Conservation (phyloP, 208 protist species). For the Dictyostelium gargantuum region DNA sequence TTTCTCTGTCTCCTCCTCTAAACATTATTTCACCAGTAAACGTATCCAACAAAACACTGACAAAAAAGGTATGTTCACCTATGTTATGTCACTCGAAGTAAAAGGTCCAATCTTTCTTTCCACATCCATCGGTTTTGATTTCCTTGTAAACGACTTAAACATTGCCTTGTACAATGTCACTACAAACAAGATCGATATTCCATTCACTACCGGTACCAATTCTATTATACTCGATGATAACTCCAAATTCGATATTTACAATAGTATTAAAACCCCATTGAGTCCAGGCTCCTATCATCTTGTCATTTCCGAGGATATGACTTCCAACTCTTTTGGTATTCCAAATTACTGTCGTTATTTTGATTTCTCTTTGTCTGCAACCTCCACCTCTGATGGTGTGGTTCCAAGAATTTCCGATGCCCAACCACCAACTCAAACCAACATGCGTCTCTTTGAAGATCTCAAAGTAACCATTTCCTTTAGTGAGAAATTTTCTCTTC, state of each 20-base stretch:
- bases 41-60: neutral
- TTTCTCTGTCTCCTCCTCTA: neutral
- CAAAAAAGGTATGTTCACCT: neutral
- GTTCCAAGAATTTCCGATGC: neutral
- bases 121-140: conserved; percentile 8
- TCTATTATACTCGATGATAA: neutral
- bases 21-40: neutral
- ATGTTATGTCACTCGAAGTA: neutral
- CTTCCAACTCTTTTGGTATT: neutral
- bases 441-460: neutral
- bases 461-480: neutral
- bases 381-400: neutral
- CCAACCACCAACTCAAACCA: neutral
- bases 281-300: conserved; percentile 5
- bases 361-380: neutral
- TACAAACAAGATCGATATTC: neutral
- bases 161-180: neutral
- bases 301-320: conserved; percentile 24
- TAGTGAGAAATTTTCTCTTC: neutral
- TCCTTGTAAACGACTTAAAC: conserved; percentile 51
- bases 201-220: neutral
- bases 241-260: neutral
- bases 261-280: neutral
- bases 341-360: conserved; percentile 4
- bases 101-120: neutral